These are phyloP conservation scores for Besnoitia besnoiti DNA, from an alignment of 169 alveolate species.

Conservation along the genomic window DNA sequence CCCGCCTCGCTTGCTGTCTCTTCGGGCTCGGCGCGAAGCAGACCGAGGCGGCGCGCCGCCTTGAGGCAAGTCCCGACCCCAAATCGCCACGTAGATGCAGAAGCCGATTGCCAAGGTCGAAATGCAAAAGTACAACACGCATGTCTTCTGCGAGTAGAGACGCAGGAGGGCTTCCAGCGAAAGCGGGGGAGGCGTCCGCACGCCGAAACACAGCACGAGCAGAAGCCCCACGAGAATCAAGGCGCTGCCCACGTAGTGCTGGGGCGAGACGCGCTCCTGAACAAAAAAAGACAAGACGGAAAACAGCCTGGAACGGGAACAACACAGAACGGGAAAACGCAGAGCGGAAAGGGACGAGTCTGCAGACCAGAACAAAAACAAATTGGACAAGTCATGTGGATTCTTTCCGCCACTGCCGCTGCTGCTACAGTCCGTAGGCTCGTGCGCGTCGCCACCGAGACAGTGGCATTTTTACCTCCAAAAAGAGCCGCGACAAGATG, in stretches of 20 bases:
- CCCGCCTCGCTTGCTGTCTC: background rate
- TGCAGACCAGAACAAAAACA: no score
- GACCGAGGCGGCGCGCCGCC: background rate
- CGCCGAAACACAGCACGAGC: slow-evolving; percentile 27
- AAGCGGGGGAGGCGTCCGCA: slow-evolving; percentile 15
- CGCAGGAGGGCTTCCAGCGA: slow-evolving; percentile 18
- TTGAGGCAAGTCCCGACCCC: background rate
- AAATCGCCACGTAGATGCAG: background rate
- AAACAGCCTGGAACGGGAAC: background rate
- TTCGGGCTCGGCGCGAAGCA: background rate
- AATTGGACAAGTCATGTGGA: no score
- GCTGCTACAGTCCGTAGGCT: no score
- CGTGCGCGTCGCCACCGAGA: no score
- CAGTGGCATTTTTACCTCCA: background rate
- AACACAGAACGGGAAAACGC: background rate
- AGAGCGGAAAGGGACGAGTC: background rate
- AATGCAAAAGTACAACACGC: background rate
- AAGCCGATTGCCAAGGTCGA: background rate
- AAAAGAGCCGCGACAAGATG: background rate
- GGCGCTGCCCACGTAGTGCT: slow-evolving; percentile 39
- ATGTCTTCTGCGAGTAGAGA: slow-evolving; percentile 21
- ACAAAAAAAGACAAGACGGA: background rate
- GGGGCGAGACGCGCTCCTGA: slow-evolving; percentile 16
- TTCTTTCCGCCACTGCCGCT: no score
- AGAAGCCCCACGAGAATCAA: background rate